Percentiles rank a stretch among this genome's conserved stretches.
Conservation (phyloP, 495 filamentous ascomycete species). For the Lophiotrema nucula region DNA sequence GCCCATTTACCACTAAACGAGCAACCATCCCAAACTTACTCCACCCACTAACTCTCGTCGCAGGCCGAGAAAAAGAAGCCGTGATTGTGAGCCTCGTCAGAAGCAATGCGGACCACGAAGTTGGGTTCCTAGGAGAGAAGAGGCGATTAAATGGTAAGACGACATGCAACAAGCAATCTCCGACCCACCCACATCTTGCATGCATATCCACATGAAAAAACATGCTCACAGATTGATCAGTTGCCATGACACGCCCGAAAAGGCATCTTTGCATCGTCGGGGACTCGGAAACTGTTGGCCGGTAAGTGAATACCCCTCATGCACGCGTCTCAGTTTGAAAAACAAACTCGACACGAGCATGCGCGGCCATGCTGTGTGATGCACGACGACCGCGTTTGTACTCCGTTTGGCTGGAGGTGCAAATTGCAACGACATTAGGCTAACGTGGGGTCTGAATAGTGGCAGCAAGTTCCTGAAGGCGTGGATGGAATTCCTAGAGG, state of each 20-base stretch:
- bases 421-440: too few species aligned
- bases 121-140: conserved; percentile 94
- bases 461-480: conserved; percentile 77
- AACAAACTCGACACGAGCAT: too few species aligned
- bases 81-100: conserved; percentile 87
- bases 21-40: too few species aligned
- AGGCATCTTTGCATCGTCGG: conserved; percentile 88
- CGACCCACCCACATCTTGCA: conserved; percentile 6
- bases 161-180: conserved; percentile 9
- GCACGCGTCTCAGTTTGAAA: too few species aligned
- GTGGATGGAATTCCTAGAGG: conserved; percentile 89
- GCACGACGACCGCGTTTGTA: background rate
- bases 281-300: conserved; percentile 86
- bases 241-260: conserved; percentile 93
- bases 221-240: conserved; percentile 44
- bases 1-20: too few species aligned
- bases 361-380: conserved; percentile 9
- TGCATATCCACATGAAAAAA: conserved; percentile 2
- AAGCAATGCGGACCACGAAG: conserved; percentile 81
- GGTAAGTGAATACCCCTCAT: conserved; percentile 58
- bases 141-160: conserved; percentile 79
- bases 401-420: conserved; percentile 9
- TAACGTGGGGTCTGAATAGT: conserved; percentile 48
- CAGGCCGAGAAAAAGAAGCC: conserved; percentile 94
- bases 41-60: too few species aligned